A percentile compares a stretch with the other conserved stretches of the same genome.
These are phyloP conservation scores for Purshia tridentata DNA, from an alignment of 306 rosid species.

Conservation along the genomic window DNA sequence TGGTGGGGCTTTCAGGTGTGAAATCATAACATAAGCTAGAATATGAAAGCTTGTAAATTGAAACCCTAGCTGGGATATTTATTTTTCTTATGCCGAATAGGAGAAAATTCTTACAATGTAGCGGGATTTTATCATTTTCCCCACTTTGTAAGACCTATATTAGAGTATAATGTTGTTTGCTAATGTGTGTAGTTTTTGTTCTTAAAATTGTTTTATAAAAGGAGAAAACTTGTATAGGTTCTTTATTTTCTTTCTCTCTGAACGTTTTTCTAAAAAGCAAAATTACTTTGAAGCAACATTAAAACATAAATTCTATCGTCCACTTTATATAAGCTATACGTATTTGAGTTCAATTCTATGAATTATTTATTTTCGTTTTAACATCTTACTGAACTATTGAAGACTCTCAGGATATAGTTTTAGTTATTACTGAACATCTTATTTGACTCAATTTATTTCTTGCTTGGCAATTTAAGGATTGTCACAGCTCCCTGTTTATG, in stretches of 20 bases:
- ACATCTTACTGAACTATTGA: not conserved
- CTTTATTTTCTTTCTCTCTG: not conserved
- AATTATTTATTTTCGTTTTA: not conserved
- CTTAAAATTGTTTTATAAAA: not conserved
- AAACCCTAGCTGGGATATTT: constrained; percentile 14
- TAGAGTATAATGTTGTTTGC: not conserved
- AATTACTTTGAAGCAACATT: constrained; percentile 7
- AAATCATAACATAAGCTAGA: constrained; percentile 20
- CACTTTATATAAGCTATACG: not conserved
- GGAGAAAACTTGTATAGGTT: not conserved
- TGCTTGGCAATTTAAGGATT: not conserved
- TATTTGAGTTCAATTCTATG: not conserved
- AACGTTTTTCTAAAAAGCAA: constrained; percentile 2
- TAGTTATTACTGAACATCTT: not conserved
- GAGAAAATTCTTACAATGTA: not conserved
- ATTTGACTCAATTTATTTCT: not conserved
- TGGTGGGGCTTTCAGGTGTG: constrained; percentile 94
- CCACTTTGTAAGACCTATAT: not conserved
- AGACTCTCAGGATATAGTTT: constrained; percentile 6
- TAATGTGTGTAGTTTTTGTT: too few relatives aligned
- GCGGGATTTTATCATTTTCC: not conserved
- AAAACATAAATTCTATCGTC: not conserved
- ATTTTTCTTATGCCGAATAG: constrained; percentile 4
- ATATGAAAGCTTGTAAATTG: constrained; percentile 8
- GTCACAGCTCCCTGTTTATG: not conserved